Evolutionary conservation across 768 basidiomycete genomes (phyloP), one percentile per base, ranked within the genome.

Genomic region (Sporobolomyces roseus): DNA sequence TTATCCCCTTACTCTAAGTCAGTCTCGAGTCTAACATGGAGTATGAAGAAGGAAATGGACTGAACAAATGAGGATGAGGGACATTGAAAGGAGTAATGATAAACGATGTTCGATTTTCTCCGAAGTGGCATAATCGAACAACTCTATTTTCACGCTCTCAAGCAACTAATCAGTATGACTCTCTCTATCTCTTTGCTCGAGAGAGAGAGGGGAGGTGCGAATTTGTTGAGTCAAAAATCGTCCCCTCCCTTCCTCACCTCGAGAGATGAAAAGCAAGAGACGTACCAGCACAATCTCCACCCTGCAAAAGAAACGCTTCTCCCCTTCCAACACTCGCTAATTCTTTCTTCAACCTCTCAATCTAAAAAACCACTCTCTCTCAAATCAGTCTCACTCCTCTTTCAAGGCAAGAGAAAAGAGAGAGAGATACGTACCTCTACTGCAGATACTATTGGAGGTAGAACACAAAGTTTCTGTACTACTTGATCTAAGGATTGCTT

Each of bases 251-350:
- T n/a, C n/a, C n/a, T n/a, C n/a, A n/a, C n/a, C n/a, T n/a, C n/a
- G n/a, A n/a, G 30, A 27, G 29, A 4, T 33, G 33, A n/a, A 4
- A 45, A 81, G 84, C 74, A 77, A 90, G 90, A 70, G n/a, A 90
- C 62, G 25, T 8, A 70, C 66, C 71, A 0, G 72, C 72, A 75
- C 96, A 99, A 76, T 99, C 96, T 3, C 96, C 96, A 1, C 96
- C 96, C 70, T 99, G 96, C 3, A 99, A 83, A 43, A 99, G 82
- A 79, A 99, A 98, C 0, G 91, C 92, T 75, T 93, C 86, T 70
- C 91, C 90, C 25, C 96, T 88, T 4, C 93, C 92, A 41, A 85
- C 85, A 38, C 83, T 80, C 25, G 70, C 69, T 10, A 68, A 46
- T 10, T 71, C 61, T 35, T 63, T 25, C 29, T 74, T 77, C 23